Percentiles rank a stretch among this genome's conserved stretches.
Evolutionary conservation across 2,329 filamentous ascomycete genomes (phyloP).

Genomic region (Colletotrichum sp.): DNA sequence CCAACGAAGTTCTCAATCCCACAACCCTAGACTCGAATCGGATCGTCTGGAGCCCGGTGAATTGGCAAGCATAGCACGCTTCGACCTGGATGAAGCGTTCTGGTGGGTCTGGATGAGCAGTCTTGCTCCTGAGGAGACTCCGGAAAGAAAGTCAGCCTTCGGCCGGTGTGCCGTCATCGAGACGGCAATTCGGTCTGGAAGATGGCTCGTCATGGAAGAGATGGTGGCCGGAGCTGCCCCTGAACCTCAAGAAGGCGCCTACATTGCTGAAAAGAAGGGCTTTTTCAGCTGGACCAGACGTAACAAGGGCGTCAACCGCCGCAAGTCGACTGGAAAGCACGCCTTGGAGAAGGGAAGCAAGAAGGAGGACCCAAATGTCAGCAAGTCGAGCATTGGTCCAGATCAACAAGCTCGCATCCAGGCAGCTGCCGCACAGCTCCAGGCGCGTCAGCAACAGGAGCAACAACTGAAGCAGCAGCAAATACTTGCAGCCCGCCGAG

Average conservation of each 20-base stretch:
- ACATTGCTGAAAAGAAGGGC: slow-evolving; percentile 94
- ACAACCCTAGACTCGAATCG: slow-evolving; percentile 73
- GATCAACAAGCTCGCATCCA: slow-evolving; percentile 95
- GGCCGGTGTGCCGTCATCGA: slow-evolving; percentile 93
- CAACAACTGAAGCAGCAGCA: slow-evolving; percentile 40
- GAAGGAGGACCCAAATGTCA: slow-evolving; percentile 52
- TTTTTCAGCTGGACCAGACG: slow-evolving; percentile 87
- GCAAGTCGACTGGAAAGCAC: slow-evolving; percentile 73
- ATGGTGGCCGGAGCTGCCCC: slow-evolving; percentile 92
- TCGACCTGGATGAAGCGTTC: slow-evolving; percentile 93
- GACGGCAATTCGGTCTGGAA: slow-evolving; percentile 79
- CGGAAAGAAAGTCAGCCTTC: slow-evolving; percentile 87
- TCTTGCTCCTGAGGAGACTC: slow-evolving; percentile 87
- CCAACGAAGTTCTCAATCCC: slow-evolving; percentile 86
- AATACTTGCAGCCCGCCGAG: slow-evolving; percentile 46
- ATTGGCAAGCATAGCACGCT: slow-evolving; percentile 85
- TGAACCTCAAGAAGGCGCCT: slow-evolving; percentile 82
- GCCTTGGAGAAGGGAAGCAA: slow-evolving; percentile 51
- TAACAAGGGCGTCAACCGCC: slow-evolving; percentile 65
- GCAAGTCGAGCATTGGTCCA: slow-evolving; percentile 84
- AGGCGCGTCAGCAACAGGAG: slow-evolving; percentile 71
- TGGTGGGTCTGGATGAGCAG: slow-evolving; percentile 99
- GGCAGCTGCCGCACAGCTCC: slow-evolving; percentile 84
- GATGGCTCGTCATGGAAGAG: slow-evolving; percentile 96
- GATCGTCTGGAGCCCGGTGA: slow-evolving; percentile 87